A percentile compares a stretch with the other conserved stretches of the same genome.
Conservation (phyloP, 805 yeast species). For the Priceomyces castillae region DNA sequence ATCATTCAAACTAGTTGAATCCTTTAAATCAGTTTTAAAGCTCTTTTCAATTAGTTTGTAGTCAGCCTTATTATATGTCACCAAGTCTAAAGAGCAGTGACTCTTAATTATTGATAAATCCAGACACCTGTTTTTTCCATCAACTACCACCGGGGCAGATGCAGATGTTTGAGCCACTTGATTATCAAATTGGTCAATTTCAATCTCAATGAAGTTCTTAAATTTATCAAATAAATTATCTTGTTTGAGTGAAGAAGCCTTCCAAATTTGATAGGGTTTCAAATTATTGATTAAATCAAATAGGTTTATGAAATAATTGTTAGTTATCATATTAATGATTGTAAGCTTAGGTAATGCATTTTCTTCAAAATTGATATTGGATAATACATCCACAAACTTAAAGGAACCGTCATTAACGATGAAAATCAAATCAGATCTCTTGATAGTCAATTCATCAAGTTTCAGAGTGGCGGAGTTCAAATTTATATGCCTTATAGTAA, state of each 20-base stretch:
- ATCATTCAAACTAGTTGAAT: constrained; percentile 23
- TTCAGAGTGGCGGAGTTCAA: constrained; percentile 5
- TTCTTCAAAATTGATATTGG: constrained; percentile 11
- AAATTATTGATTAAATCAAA: constrained; percentile 33
- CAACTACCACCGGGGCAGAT: neutral
- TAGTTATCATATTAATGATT: constrained; percentile 37
- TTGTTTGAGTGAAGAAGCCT: constrained; percentile 31
- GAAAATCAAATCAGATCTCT: constrained; percentile 28
- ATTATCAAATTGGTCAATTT: constrained; percentile 10
- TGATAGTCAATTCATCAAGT: constrained; percentile 17
- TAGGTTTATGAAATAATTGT: constrained; percentile 38
- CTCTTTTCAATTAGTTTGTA: constrained; percentile 28
- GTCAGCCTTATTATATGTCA: constrained; percentile 20
- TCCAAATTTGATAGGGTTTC: constrained; percentile 40
- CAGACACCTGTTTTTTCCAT: constrained; percentile 1
- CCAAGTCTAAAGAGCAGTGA: constrained; percentile 11
- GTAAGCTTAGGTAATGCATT: constrained; percentile 26
- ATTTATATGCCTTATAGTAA: constrained; percentile 17
- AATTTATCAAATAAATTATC: constrained; percentile 23
- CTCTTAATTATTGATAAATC: constrained; percentile 4
- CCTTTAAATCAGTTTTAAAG: constrained; percentile 28
- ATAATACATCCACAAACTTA: constrained; percentile 24
- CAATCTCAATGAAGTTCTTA: constrained; percentile 26
- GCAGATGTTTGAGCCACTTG: neutral
- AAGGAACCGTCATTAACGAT: constrained; percentile 39